These are phyloP conservation scores for Penicillium glabrum DNA, from an alignment of 2,329 filamentous ascomycete genomes.

Conservation along the genomic window DNA sequence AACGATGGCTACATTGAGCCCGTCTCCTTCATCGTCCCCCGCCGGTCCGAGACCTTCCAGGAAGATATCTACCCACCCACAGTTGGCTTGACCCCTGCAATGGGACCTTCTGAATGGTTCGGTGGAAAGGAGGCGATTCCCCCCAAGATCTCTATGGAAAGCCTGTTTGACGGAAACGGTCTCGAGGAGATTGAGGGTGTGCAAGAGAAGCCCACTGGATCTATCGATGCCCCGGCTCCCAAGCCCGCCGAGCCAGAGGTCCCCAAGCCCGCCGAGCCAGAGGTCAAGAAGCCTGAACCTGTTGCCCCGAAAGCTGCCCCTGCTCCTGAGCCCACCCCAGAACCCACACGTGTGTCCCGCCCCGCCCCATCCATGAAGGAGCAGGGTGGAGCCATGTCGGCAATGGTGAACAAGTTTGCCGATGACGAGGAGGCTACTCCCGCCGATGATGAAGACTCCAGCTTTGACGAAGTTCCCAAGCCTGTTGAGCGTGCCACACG, in stretches of 20 bases:
- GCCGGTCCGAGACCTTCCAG: slow-evolving; percentile 91
- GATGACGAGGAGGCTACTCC: slow-evolving; percentile 64
- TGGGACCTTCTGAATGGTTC: slow-evolving; percentile 81
- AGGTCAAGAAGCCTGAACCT: slow-evolving; percentile 45
- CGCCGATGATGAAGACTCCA: slow-evolving; percentile 67
- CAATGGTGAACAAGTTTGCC: slow-evolving; percentile 81
- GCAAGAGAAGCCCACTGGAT: slow-evolving; percentile 36
- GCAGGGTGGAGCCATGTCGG: slow-evolving; percentile 82
- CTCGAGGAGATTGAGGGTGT: slow-evolving; percentile 68
- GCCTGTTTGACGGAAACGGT: slow-evolving; percentile 80
- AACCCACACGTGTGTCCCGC: slow-evolving; percentile 39
- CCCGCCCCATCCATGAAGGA: slow-evolving; percentile 73
- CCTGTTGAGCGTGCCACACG: slow-evolving; percentile 63
- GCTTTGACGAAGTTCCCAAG: slow-evolving; percentile 83
- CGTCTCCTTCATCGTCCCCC: slow-evolving; percentile 94
- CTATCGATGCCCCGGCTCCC: slow-evolving; percentile 47
- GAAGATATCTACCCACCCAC: slow-evolving; percentile 95
- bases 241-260: slow-evolving; percentile 48
- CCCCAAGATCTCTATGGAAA: slow-evolving; percentile 90
- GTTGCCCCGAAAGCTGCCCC: slow-evolving; percentile 25
- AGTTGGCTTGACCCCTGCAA: slow-evolving; percentile 73
- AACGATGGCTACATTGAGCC: slow-evolving; percentile 94
- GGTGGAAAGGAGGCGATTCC: slow-evolving; percentile 80
- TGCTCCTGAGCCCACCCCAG: slow-evolving; percentile 34
- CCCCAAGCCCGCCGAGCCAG: slow-evolving; percentile 48